A percentile compares a stretch with the other conserved stretches of the same genome.
Conservation (phyloP, 441 rosid genomes). For the Gossypium davidsonii region DNA sequence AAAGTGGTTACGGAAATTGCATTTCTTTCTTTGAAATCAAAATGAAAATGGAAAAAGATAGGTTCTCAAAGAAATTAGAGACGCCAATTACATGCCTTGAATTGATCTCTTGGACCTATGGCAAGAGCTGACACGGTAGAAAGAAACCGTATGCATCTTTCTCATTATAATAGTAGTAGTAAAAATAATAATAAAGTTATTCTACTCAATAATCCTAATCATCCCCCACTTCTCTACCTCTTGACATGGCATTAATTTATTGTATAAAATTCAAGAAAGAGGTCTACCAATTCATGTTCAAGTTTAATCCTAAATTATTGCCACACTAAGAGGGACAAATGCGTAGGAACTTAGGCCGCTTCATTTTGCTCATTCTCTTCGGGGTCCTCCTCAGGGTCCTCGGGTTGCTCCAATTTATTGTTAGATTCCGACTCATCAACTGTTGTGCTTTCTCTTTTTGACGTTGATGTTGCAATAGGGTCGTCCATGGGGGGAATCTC, state of each 20-base stretch:
- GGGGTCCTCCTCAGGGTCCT: not conserved
- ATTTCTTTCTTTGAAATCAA: not conserved
- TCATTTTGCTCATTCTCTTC: not conserved
- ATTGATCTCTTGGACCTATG: not conserved
- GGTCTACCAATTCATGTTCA: not conserved
- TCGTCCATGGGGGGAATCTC: not conserved
- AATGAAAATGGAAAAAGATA: not conserved
- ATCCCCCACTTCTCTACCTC: not conserved
- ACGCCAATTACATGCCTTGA: not conserved
- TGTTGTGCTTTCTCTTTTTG: constrained; percentile 22
- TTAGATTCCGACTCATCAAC: not conserved
- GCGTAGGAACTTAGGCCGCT: not conserved
- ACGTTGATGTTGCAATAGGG: not conserved
- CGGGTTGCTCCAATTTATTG: not conserved
- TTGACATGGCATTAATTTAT: not conserved
- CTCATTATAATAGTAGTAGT: not conserved
- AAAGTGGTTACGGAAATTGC: not conserved
- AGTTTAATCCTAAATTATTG: not conserved
- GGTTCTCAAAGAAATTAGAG: not conserved
- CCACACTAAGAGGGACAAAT: not conserved
- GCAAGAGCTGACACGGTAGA: not conserved
- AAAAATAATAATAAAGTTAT: not conserved
- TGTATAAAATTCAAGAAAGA: not conserved
- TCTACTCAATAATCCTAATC: not conserved
- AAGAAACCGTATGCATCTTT: not conserved